Base-by-base conservation (phyloP, 768 basidiomycete genomes). In the Fibroporia radiculosa region DNA sequence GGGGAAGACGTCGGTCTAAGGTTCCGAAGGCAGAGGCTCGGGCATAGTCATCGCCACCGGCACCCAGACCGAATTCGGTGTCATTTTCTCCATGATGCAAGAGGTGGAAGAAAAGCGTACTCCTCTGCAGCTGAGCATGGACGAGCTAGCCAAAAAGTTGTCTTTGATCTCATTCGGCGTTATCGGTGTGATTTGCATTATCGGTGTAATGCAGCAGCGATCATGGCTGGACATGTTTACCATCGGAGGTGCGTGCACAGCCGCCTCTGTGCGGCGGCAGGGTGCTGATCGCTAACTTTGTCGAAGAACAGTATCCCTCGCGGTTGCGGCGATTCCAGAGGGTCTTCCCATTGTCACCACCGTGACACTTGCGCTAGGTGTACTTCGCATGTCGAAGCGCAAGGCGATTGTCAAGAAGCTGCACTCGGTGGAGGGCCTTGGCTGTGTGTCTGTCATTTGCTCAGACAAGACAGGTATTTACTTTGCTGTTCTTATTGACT, bases 221-320 rank as follows among this genome's bases (percentile, higher is more conserved):
- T 76, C 84, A 8, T 96, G 92, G 93, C 67, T 97, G 10, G 93
- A 95, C 37, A 98, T 97, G 95, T 97, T 98, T 60, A 98, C 93
- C 7, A 98, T 98, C 50, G 93, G 93, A 70, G 93, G 93, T 93
- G 56, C 42, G 79, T 62, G 29, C 14, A 7, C 18, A 13, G 16
- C 4, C 4, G 34, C 14, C 22, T 20, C 3, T 28, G 3, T 37
- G 35, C 32, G 23, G n/a, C 2, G 16, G 35, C 40, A 42, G 18
- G 42, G 25, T 18, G 12, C 39, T 22, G 18, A 42, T 16, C 23
- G 23, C 48, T 51, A 16, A 48, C 40, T 25, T 40, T 53, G 41
- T 52, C 49, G 54, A 60, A 45, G 42, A 38, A 31, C 63, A 96
- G 93, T 98, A 3, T 98, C 93, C 1, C 77, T 98, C 49, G 93